Base-by-base conservation (phyloP, 257 asterid species). In the Fraxinus cuspidata region DNA sequence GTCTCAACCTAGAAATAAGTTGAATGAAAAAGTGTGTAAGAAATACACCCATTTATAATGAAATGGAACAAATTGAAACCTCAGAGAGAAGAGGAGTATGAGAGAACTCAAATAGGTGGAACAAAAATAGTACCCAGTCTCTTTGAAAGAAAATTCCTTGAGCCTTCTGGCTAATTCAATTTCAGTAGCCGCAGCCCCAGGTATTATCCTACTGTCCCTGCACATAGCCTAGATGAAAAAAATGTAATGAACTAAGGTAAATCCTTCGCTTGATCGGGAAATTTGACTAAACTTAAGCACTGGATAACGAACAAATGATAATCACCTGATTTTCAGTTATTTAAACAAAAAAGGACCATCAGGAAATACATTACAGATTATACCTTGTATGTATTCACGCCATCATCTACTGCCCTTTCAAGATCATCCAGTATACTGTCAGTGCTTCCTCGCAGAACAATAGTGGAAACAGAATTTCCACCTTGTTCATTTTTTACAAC, bases 161-260 rank as follows among this genome's bases (percentile, higher is more conserved):
- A 96, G 89, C 78, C 92, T 92, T 81, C 82, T 88, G 64, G 98
- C 97, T 78, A 96, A 81, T 80, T 96, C 98, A 67, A 96, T 92
- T 89, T 94, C 99, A 76, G 97, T 88, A 77, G 99, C 99, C n/a
- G 99, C 98, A 77, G 97, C 99, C 74, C 97, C 99, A 77, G 98
- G 98, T 71, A 94, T 82, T 21, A 79, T 89, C 81, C 99, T 91
- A 81, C 98, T 94, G 82, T 94, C 98, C 87, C 97, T 87, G 94
- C 99, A 94, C 96, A 92, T 92, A 70, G 99, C 99, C 98, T 94
- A 91, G 77, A 25, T 74, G 49, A 70, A 40, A 80, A 74, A 27
- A 67, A 73, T 76, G 79, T 42, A 74, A 42, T 3, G 56, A 74
- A 79, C 34, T 47, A 37, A 51, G 32, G 67, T 31, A 81, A 78